phyloP scores from a whole-genome alignment of 1,139 yeast species.

The Diutina pseudorugosa region DNA sequence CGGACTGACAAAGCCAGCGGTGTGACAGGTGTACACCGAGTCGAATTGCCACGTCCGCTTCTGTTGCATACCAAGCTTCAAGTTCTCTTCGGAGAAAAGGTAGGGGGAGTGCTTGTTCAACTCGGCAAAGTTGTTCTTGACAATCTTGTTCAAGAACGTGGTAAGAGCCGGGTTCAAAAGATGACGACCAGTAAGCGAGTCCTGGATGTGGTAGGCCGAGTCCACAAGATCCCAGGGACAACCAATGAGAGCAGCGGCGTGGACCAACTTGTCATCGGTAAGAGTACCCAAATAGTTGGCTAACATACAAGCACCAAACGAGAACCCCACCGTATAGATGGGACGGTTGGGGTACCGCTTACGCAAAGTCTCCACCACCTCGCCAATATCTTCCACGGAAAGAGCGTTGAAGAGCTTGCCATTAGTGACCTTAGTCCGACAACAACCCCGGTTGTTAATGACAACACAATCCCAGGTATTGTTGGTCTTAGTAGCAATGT shows the following conservation, averaged over 20 bases:
- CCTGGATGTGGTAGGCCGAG: slow-evolving; percentile 38
- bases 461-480: slow-evolving; percentile 52
- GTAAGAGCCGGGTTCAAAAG: slow-evolving; percentile 61
- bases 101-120: slow-evolving; percentile 27
- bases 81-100: slow-evolving; percentile 20
- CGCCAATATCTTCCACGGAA: slow-evolving; percentile 63
- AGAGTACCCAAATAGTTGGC: slow-evolving; percentile 69
- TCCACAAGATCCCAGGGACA: slow-evolving; percentile 59
- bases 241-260: slow-evolving; percentile 50
- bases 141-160: slow-evolving; percentile 46
- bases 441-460: slow-evolving; percentile 77
- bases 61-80: slow-evolving; percentile 19
- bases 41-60: slow-evolving; percentile 49
- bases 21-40: slow-evolving; percentile 54
- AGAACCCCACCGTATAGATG: slow-evolving; percentile 68
- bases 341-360: slow-evolving; percentile 57
- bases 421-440: slow-evolving; percentile 66
- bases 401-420: slow-evolving; percentile 66
- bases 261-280: slow-evolving; percentile 39
- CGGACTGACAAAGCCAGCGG: slow-evolving; percentile 62
- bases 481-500: slow-evolving; percentile 13
- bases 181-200: slow-evolving; percentile 45
- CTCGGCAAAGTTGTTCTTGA: slow-evolving; percentile 48
- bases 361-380: slow-evolving; percentile 41
- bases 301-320: slow-evolving; percentile 77